Conservation (phyloP, 768 basidiomycete species). For the Auricularia auricula-judae region DNA sequence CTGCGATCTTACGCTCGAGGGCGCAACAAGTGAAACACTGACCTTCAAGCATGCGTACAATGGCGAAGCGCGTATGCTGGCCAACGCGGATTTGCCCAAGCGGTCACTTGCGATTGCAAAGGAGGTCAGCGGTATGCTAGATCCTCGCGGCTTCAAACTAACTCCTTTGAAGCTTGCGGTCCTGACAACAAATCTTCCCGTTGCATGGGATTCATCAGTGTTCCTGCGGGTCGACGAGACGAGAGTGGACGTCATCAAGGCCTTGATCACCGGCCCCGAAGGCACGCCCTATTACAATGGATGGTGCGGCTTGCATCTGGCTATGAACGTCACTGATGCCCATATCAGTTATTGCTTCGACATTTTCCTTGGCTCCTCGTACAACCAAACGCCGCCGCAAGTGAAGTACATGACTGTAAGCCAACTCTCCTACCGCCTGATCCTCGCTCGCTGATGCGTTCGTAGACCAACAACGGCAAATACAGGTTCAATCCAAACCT, state of each 20-base stretch:
- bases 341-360: slow-evolving; percentile 62
- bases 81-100: slow-evolving; percentile 79
- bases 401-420: slow-evolving; percentile 52
- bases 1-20: slow-evolving; percentile 62
- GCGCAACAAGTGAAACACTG: slow-evolving; percentile 25
- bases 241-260: slow-evolving; percentile 85
- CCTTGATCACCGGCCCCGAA: slow-evolving; percentile 85
- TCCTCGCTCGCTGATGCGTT: not conserved
- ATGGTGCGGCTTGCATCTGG: slow-evolving; percentile 42
- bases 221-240: slow-evolving; percentile 89
- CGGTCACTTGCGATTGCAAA: slow-evolving; percentile 91
- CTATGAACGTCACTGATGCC: slow-evolving; percentile 7
- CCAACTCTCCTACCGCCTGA: not conserved
- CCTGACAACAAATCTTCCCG: slow-evolving; percentile 87
- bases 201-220: slow-evolving; percentile 89
- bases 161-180: slow-evolving; percentile 63
- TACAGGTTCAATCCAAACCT: slow-evolving; percentile 91
- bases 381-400: slow-evolving; percentile 76
- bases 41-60: slow-evolving; percentile 78
- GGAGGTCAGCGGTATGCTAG: slow-evolving; percentile 39
- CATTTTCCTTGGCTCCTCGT: slow-evolving; percentile 82
- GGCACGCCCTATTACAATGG: slow-evolving; percentile 92
- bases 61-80: slow-evolving; percentile 74
- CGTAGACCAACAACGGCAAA: slow-evolving; percentile 75
- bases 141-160: not conserved